These are phyloP conservation scores for Zasmidium citrigriseum DNA, from an alignment of 2,329 filamentous ascomycete species.

Conservation along the genomic window DNA sequence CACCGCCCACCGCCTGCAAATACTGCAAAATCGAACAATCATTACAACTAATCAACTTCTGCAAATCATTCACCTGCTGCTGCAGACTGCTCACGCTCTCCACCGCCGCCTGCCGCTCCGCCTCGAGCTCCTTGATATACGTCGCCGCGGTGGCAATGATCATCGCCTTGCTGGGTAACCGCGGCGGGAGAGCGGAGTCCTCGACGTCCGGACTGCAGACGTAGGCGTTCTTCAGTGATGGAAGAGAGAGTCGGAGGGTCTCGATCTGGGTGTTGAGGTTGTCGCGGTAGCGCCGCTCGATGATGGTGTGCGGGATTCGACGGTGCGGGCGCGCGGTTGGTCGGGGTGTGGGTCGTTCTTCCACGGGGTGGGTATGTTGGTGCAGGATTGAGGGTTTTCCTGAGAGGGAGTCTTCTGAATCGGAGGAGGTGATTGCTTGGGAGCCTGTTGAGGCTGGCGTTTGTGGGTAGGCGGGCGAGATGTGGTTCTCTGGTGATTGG, in stretches of 20 bases:
- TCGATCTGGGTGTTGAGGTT: conserved; percentile 50
- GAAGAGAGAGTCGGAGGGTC: conserved; percentile 41
- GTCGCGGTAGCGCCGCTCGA: conserved; percentile 50
- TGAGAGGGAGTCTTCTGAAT: conserved; percentile 22
- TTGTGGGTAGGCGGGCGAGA: conserved; percentile 15
- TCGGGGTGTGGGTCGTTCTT: conserved; percentile 4
- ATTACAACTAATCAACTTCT: conserved; percentile 48
- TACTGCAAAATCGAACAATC: conserved; percentile 40
- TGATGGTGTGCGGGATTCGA: conserved; percentile 43
- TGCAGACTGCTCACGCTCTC: conserved; percentile 42
- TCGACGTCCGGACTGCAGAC: conserved; percentile 45
- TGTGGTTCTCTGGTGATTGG: conserved; percentile 10
- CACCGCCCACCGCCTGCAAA: conserved; percentile 21
- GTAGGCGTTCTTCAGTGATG: conserved; percentile 41
- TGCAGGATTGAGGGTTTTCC: conserved; percentile 1
- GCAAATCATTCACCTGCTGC: conserved; percentile 43
- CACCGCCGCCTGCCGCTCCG: conserved; percentile 41
- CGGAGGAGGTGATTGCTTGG: conserved; percentile 16
- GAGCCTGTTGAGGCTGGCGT: conserved; percentile 11
- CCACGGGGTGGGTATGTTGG: not conserved
- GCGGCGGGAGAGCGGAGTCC: conserved; percentile 43
- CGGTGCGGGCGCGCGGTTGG: conserved; percentile 23
- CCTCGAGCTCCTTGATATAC: conserved; percentile 49
- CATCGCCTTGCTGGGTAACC: conserved; percentile 46
- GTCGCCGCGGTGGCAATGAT: conserved; percentile 48